Percentiles rank a stretch among this genome's conserved stretches.
Conservation (phyloP, 306 rosid species). For the Dalbergia cochinchinensis region DNA sequence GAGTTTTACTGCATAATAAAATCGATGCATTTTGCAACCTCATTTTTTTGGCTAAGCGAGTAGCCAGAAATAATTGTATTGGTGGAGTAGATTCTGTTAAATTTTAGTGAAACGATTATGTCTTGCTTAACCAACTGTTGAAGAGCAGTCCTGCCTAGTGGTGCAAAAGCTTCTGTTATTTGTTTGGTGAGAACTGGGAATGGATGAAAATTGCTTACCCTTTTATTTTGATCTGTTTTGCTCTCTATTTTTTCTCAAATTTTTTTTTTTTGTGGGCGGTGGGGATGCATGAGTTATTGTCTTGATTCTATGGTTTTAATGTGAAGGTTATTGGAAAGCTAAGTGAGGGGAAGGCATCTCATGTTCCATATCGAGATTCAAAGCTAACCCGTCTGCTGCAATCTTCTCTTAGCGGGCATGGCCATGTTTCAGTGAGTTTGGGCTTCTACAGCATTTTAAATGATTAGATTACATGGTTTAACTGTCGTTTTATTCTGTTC, state of each 20-base stretch:
- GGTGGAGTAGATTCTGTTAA: conserved; percentile 27
- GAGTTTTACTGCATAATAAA: background rate
- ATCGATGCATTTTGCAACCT: background rate
- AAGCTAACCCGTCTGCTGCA: conserved; percentile 98
- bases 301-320: conserved; percentile 56
- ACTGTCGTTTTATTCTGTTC: background rate
- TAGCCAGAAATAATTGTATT: conserved; percentile 11
- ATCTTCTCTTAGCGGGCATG: conserved; percentile 94
- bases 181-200: conserved; percentile 7
- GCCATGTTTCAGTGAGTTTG: conserved; percentile 96
- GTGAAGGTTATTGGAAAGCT: conserved; percentile 95
- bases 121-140: background rate
- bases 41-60: conserved; percentile 16
- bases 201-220: background rate
- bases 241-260: background rate
- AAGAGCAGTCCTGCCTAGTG: background rate
- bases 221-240: background rate
- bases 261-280: background rate
- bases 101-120: conserved; percentile 10
- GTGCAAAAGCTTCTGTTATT: background rate
- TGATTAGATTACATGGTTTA: conserved; percentile 15
- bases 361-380: conserved; percentile 99
- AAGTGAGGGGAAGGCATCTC: conserved; percentile 99
- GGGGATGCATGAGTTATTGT: conserved; percentile 16
- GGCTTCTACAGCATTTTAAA: conserved; percentile 39